These are phyloP conservation scores for Babesia microti DNA, from an alignment of 169 alveolate genomes.

Conservation along the genomic window DNA sequence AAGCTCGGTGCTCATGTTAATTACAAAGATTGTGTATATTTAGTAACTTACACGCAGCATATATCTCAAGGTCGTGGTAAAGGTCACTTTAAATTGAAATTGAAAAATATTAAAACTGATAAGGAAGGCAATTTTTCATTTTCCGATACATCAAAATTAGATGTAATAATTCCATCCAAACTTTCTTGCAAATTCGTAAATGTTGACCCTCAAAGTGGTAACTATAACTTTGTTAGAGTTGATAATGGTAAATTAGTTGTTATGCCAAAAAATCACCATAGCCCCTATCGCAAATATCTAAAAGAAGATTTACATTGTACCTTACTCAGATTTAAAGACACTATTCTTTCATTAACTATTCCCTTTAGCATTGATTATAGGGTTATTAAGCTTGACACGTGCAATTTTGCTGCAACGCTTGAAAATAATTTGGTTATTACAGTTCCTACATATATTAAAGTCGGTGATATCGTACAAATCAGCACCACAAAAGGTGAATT, in stretches of 20 bases:
- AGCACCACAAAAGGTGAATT: conserved; percentile 35
- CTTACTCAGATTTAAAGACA: conserved; percentile 19
- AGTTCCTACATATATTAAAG: conserved; percentile 38
- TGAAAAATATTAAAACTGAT: conserved; percentile 10
- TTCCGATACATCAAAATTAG: conserved; percentile 28
- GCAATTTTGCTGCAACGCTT: conserved; percentile 41
- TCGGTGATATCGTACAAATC: conserved; percentile 23
- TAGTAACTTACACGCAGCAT: conserved; percentile 25
- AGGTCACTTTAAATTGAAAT: conserved; percentile 37
- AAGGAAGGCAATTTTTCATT: conserved; percentile 26
- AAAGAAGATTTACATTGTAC: conserved; percentile 26
- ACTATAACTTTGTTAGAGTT: conserved; percentile 2
- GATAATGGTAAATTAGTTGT: background rate
- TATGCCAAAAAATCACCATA: conserved; percentile 8
- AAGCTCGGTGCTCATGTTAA: conserved; percentile 9
- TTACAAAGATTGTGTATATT: conserved; percentile 21
- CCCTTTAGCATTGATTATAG: conserved; percentile 29
- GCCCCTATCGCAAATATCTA: conserved; percentile 11
- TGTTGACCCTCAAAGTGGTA: conserved; percentile 6
- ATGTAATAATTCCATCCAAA: conserved; percentile 24
- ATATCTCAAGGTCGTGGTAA: conserved; percentile 36
- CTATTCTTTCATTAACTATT: conserved; percentile 11
- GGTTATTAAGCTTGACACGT: conserved; percentile 21
- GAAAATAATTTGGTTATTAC: conserved; percentile 28
- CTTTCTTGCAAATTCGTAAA: conserved; percentile 8